Percentiles rank a stretch among this genome's conserved stretches.
Conservation (phyloP, 202 grass and related monocot species). For the Bolboschoenoplectus hybrid region DNA sequence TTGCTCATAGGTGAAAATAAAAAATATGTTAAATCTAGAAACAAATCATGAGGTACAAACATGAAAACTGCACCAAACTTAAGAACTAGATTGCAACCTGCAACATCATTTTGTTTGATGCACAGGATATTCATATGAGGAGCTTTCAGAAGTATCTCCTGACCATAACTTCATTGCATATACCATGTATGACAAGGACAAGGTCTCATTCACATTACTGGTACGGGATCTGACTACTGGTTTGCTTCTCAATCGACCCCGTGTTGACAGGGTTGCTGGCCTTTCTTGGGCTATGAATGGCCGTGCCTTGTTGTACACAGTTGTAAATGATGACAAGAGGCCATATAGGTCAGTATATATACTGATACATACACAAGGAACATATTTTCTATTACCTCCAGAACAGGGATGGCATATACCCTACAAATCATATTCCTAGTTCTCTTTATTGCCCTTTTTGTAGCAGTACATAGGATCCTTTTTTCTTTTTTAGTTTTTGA, state of each 20-base stretch:
- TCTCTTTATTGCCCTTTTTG: slow-evolving; percentile 22
- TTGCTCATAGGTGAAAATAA: neutral
- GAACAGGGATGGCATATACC: neutral
- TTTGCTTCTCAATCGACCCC: slow-evolving; percentile 68
- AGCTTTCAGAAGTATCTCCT: slow-evolving; percentile 91
- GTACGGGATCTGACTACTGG: slow-evolving; percentile 83
- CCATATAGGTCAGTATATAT: slow-evolving; percentile 75
- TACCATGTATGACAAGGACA: slow-evolving; percentile 97
- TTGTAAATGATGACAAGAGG: slow-evolving; percentile 83
- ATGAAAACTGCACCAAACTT: slow-evolving; percentile 17
- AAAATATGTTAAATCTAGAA: neutral
- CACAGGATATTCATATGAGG: slow-evolving; percentile 90
- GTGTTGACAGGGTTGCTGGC: slow-evolving; percentile 68
- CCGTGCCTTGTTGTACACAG: slow-evolving; percentile 74
- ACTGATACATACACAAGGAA: neutral
- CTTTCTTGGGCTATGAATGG: slow-evolving; percentile 95
- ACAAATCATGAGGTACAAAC: slow-evolving; percentile 7
- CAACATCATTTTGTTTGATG: slow-evolving; percentile 17
- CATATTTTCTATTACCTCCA: neutral
- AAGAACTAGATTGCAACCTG: slow-evolving; percentile 2
- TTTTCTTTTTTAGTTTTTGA: neutral
- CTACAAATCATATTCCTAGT: slow-evolving; percentile 14
- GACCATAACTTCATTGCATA: slow-evolving; percentile 87
- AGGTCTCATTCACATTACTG: slow-evolving; percentile 83
- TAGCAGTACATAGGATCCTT: neutral